These are phyloP conservation scores for Sisymbrium altissimum DNA, from an alignment of 345 rosid genomes.

Conservation along the genomic window DNA sequence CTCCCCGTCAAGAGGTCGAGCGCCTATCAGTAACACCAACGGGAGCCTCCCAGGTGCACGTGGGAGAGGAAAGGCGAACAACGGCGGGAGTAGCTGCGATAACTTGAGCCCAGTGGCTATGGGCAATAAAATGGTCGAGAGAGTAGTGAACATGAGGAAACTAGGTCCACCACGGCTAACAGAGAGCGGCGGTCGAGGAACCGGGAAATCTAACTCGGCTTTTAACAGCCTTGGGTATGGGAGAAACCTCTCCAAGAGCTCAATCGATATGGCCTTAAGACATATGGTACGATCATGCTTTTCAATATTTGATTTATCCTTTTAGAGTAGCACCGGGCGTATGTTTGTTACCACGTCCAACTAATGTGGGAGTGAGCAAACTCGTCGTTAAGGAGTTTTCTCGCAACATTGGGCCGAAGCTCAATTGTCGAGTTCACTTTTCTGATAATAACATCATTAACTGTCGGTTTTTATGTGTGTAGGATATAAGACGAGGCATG, in stretches of 20 bases:
- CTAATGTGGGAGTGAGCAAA: no score
- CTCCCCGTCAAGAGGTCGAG: constrained; percentile 54
- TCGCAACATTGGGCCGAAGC: no score
- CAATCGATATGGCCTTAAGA: constrained; percentile 87
- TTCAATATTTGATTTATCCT: background rate
- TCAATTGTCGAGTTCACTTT: background rate
- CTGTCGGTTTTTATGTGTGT: constrained; percentile 5
- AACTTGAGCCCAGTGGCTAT: constrained; percentile 63
- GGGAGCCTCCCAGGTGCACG: constrained; percentile 40
- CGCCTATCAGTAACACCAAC: constrained; percentile 36
- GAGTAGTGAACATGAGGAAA: constrained; percentile 89
- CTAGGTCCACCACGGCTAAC: constrained; percentile 67
- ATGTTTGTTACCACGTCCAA: background rate
- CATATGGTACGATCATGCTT: constrained; percentile 58
- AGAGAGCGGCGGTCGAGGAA: constrained; percentile 29
- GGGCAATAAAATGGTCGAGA: constrained; percentile 85
- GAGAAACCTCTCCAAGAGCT: constrained; percentile 76
- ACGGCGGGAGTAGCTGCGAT: constrained; percentile 37
- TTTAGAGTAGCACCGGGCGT: background rate
- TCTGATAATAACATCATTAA: background rate
- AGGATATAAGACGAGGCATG: constrained; percentile 80
- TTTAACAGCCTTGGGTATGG: constrained; percentile 72
- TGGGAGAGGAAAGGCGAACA: constrained; percentile 31
- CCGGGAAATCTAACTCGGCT: constrained; percentile 32
- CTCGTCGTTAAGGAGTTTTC: no score